phyloP scores from a whole-genome alignment of 495 filamentous ascomycete genomes.

The Chaetomium fimeti region DNA sequence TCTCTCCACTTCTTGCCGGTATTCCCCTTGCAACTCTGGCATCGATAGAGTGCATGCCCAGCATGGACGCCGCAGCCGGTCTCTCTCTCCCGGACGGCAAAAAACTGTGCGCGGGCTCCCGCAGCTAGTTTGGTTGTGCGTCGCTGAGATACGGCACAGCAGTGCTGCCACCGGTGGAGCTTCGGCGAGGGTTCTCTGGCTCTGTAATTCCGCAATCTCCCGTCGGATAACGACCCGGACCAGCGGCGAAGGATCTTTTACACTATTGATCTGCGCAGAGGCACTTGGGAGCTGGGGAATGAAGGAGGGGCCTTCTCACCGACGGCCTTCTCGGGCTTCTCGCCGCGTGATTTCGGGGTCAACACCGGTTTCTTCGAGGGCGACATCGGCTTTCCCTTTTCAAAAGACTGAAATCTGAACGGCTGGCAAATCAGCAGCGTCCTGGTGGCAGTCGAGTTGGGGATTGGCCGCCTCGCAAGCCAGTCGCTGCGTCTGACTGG shows the following conservation, averaged over 20 bases:
- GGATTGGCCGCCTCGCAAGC: slow-evolving; percentile 37
- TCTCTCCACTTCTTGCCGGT: slow-evolving; percentile 8
- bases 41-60: slow-evolving; percentile 29
- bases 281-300: no score
- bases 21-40: slow-evolving; percentile 23
- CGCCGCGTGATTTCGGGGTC: slow-evolving; percentile 10
- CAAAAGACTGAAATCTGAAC: slow-evolving; percentile 21
- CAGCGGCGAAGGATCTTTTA: neutral
- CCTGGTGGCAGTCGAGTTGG: slow-evolving; percentile 7
- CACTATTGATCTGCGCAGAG: slow-evolving; percentile 3
- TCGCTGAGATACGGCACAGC: slow-evolving; percentile 16
- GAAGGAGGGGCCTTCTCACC: neutral
- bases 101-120: slow-evolving; percentile 8
- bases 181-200: neutral
- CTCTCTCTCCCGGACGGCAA: slow-evolving; percentile 16
- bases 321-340: neutral
- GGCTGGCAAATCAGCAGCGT: slow-evolving; percentile 30
- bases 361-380: neutral
- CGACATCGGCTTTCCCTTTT: slow-evolving; percentile 4
- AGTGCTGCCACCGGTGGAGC: slow-evolving; percentile 1
- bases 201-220: slow-evolving; percentile 10
- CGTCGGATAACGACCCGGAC: slow-evolving; percentile 9
- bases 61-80: slow-evolving; percentile 18
- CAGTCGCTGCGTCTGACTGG: slow-evolving; percentile 22
- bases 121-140: slow-evolving; percentile 2